phyloP scores from a whole-genome alignment of 176 grass and related monocot genomes.

The Themeda triandra region DNA sequence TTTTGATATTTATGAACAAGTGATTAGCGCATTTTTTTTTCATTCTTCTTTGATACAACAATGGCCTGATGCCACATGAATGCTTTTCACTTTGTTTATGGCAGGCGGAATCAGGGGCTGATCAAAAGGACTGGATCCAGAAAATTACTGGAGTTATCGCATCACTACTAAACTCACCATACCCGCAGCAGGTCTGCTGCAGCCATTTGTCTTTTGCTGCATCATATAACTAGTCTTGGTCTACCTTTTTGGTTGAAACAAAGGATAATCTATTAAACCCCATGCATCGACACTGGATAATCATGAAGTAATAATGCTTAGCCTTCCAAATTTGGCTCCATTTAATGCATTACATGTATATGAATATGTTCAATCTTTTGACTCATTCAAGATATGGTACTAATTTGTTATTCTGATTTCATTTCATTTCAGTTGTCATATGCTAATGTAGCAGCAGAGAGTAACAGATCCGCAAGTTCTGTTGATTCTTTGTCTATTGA shows the following conservation, averaged over 20 bases:
- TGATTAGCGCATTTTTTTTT: background rate
- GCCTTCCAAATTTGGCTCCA: background rate
- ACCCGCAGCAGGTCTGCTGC: conserved; percentile 55
- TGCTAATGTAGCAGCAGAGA: conserved; percentile 37
- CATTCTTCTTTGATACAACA: background rate
- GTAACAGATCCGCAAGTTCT: conserved; percentile 32
- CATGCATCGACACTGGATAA: background rate
- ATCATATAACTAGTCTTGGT: conserved; percentile 22
- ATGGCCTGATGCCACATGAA: background rate
- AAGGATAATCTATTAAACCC: background rate
- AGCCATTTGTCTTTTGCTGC: background rate
- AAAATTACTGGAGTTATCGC: conserved; percentile 99
- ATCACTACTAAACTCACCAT: conserved; percentile 81
- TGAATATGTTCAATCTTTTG: background rate
- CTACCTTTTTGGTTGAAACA: conserved; percentile 3
- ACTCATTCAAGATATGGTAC: background rate
- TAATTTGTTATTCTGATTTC: conserved; percentile 22
- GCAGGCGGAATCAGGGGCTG: conserved; percentile 75
- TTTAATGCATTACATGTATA: conserved; percentile 13
- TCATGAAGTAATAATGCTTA: conserved; percentile 12
- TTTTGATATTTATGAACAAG: conserved; percentile 1
- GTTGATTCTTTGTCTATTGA: conserved; percentile 45
- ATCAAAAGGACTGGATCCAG: conserved; percentile 90
- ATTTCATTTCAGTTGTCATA: conserved; percentile 53
- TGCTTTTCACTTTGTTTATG: conserved; percentile 23